phyloP scores from a whole-genome alignment of 192 early-diverging fungal species.

The Gamsiella multidivaricata region DNA sequence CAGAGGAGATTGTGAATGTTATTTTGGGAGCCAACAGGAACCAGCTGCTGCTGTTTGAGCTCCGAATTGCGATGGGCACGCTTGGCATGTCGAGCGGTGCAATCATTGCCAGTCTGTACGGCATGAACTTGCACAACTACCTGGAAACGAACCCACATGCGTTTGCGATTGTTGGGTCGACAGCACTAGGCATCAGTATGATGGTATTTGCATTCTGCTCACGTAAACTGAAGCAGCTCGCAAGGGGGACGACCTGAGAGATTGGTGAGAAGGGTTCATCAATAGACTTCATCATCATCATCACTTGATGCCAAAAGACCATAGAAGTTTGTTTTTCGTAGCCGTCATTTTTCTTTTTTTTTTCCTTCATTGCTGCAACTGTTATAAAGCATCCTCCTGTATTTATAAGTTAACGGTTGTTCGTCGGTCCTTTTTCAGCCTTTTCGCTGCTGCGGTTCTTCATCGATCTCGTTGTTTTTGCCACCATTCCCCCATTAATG shows the following conservation, averaged over 20 bases:
- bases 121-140: slow-evolving; percentile 88
- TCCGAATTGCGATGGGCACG: slow-evolving; percentile 83
- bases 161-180: slow-evolving; percentile 69
- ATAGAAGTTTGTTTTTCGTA: no score
- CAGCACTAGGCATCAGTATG: slow-evolving; percentile 46
- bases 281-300: no score
- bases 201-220: slow-evolving; percentile 51
- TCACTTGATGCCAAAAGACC: no score
- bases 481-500: no score
- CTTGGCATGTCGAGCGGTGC: slow-evolving; percentile 80
- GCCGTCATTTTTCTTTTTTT: no score
- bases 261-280: no score
- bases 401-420: no score
- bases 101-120: slow-evolving; percentile 81
- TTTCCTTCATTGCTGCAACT: no score
- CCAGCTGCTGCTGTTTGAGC: slow-evolving; percentile 85
- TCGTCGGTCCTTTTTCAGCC: no score
- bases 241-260: slow-evolving; percentile 35
- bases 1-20: slow-evolving; percentile 88
- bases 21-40: slow-evolving; percentile 89
- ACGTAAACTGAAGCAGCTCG: slow-evolving; percentile 34
- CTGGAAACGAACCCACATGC: slow-evolving; percentile 77
- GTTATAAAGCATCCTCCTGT: no score
- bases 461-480: no score
- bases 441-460: no score